Base-by-base conservation (phyloP, 1,284 basidiomycete species). In the Hemileia vastatrix region DNA sequence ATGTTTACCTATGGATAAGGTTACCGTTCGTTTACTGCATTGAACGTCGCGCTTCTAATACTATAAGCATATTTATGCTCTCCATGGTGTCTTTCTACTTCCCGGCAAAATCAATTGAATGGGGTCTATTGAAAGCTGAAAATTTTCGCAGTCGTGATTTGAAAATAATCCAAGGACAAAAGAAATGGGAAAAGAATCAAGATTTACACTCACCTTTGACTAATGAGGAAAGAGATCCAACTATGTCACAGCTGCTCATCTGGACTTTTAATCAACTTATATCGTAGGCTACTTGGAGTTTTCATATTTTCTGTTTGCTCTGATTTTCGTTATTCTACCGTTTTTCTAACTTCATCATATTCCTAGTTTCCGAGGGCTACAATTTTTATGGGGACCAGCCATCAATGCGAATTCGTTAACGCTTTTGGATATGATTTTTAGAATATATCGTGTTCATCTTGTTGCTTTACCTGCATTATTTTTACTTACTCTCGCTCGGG, bases 1-100 rank as follows among this genome's bases (percentile, higher is more conserved):
- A 43, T 21, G 33, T 54, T 6, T 60, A 53, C 19, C 19, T 1
- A n/a, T 18, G 49, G 8, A 24, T 60, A n/a, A 43, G 40, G 2
- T 44, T 54, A 3, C 23, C 50, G 13, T 3, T 60, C 21, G 58
- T 47, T 31, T 60, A 54, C 23, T 60, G 51, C 40, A 53, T 53
- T 36, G 18, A 15, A 18, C 32, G 44, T 21, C 15, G 15, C 23
- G 4, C 51, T 31, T 5, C 2, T 21, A 11, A 1, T 15, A 47
- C 51, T 44, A 18, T 23, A 24, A 21, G 9, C 21, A 49, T 53
- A 15, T 18, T 48, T 0, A 19, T 54, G 1, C 23, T 19, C 33
- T 1, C 13, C 6, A 9, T 44, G 13, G 32, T 44, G 4, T 44
- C 45, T 31, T 33, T 55, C 32, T 3, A 48, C n/a, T 33, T 47